phyloP scores from a whole-genome alignment of 306 rosid genomes.

The Rosa chinensis region DNA sequence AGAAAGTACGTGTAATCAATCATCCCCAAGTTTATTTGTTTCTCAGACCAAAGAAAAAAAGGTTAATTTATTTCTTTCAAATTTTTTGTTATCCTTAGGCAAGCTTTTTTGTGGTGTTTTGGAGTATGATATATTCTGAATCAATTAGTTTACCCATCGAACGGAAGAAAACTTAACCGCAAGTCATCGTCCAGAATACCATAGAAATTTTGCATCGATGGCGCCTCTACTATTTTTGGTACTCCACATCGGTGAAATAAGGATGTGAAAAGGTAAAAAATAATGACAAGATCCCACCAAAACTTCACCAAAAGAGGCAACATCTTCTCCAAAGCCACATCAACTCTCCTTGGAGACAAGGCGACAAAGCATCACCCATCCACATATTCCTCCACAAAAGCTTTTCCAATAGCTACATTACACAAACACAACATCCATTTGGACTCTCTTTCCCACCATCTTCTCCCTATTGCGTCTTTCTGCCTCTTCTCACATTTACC shows the following conservation, averaged over 20 bases:
- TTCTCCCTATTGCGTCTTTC: constrained; percentile 27
- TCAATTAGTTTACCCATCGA: no score
- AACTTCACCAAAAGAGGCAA: constrained; percentile 32
- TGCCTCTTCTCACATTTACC: constrained; percentile 43
- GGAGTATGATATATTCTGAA: no score
- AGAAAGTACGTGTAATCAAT: background rate
- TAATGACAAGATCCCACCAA: constrained; percentile 27
- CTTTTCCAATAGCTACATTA: constrained; percentile 47
- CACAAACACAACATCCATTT: constrained; percentile 22
- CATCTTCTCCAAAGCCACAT: constrained; percentile 43
- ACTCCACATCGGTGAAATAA: constrained; percentile 10
- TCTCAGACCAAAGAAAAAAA: background rate
- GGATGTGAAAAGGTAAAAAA: constrained; percentile 16
- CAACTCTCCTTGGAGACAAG: constrained; percentile 29
- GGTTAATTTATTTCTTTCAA: background rate
- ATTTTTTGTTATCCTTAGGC: background rate
- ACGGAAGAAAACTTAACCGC: no score
- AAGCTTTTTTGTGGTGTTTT: background rate
- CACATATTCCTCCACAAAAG: constrained; percentile 34
- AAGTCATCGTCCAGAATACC: background rate
- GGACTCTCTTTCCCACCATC: constrained; percentile 35
- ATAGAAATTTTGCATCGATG: background rate
- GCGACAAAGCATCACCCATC: constrained; percentile 33
- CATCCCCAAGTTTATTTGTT: background rate
- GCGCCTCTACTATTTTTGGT: background rate